Base-by-base conservation (phyloP, 179 eudicot genomes). In the Actinidia arguta region DNA sequence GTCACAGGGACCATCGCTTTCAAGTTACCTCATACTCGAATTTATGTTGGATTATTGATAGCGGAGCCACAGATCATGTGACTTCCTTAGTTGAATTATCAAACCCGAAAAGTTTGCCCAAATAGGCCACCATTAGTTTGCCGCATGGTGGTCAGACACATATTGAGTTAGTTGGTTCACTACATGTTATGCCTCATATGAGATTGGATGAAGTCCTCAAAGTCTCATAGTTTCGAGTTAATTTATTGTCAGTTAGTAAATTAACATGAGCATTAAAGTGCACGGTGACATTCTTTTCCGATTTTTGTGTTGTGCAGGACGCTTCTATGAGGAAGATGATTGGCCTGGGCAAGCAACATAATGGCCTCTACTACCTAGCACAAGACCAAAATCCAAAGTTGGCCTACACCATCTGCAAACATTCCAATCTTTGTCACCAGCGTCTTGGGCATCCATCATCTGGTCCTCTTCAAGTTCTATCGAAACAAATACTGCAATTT, bases 51-150 rank as follows among this genome's bases (percentile, higher is more conserved):
- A 55, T 75, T 36, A 31, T 75, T 20, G 78, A 75, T 31, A 75
- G 48, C 18, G 48, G 78, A 55, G 78, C 64, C 78, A 75, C 64
- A 17, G 78, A 75, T 31, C 78, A 75, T 55, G 78, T 75, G 47
- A 54, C 64, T 54, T 54, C 50, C 64, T 75, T 25, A 18, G 9
- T 31, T 36, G 46, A 75, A 8, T 55, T 54, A 36, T 17, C 18
- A 31, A 11, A 75, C 25, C 17, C 17, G 0, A 75, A 31, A 39
- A 3, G 50, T 75, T 17, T 55, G 64, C 50, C 48, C 4, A 54
- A 18, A 16, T 16, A 25, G 5, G 8, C 27, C 3, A 75, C 22
- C 7, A 36, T 54, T 52, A 11, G 46, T 4, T 54, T 55, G 48
- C 78, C 48, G 10, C n/a, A 75, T 31, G 63, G 64, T 54, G 64